These are phyloP conservation scores for Hydrangea macrophylla DNA, from an alignment of 148 eudicot genomes.

Conservation along the genomic window DNA sequence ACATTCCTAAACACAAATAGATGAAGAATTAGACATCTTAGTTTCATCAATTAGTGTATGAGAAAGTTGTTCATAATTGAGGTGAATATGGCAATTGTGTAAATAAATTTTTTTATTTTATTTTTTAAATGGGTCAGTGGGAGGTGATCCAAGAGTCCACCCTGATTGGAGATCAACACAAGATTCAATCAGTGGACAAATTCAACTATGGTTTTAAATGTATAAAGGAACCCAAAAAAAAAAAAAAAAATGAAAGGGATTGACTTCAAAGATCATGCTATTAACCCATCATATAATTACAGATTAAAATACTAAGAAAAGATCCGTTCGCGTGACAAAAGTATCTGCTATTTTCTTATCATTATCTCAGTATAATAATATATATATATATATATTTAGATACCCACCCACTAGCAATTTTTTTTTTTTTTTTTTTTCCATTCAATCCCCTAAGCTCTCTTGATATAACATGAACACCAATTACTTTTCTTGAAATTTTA, in stretches of 20 bases:
- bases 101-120: neutral
- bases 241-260: slow-evolving; percentile 3
- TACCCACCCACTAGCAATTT: neutral
- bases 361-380: neutral
- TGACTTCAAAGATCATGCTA: slow-evolving; percentile 13
- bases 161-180: slow-evolving; percentile 9
- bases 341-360: neutral
- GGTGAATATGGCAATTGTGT: slow-evolving; percentile 1
- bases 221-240: too few species aligned
- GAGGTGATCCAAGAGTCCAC: slow-evolving; percentile 15
- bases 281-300: neutral
- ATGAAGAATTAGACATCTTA: too few species aligned
- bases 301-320: neutral
- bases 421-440: too few species aligned
- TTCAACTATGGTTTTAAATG: slow-evolving; percentile 17
- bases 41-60: neutral
- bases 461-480: too few species aligned
- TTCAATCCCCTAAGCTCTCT: too few species aligned
- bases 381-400: neutral
- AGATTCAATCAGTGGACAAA: slow-evolving; percentile 8
- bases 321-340: neutral
- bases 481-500: too few species aligned
- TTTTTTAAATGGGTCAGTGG: slow-evolving; percentile 10
- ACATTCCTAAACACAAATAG: too few species aligned
- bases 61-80: neutral